Evolutionary conservation across 2,329 filamentous ascomycete species (phyloP).

Genomic region (Bipolaris zeicola): DNA sequence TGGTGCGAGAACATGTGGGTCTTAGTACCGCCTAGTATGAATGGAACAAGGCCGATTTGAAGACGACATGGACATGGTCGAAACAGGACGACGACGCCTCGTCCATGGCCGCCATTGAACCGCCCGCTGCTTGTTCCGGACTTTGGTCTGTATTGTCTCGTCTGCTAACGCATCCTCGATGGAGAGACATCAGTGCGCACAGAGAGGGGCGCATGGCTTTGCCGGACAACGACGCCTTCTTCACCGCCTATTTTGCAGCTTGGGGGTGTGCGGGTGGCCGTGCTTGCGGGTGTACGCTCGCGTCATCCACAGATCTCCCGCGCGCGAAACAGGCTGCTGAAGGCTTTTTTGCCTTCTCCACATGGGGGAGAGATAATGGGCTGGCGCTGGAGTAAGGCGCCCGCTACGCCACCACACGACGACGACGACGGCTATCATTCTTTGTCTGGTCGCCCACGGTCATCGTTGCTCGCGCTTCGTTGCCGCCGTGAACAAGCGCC

Average conservation of each 20-base stretch:
- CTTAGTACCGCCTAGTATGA: constrained; percentile 25
- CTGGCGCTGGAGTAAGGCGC: constrained; percentile 3
- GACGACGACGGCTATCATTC: background rate
- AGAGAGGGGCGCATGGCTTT: constrained; percentile 25
- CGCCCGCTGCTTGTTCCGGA: background rate
- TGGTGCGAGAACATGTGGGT: constrained; percentile 22
- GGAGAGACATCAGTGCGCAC: constrained; percentile 13
- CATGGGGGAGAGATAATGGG: background rate
- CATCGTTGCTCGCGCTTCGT: constrained; percentile 10
- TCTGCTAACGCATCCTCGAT: constrained; percentile 8
- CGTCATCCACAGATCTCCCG: constrained; percentile 32
- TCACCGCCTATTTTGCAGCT: constrained; percentile 33
- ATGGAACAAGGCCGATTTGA: constrained; percentile 40
- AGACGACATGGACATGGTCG: constrained; percentile 10
- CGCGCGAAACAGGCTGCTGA: constrained; percentile 26
- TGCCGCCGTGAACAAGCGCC: constrained; percentile 13
- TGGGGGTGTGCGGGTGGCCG: constrained; percentile 31
- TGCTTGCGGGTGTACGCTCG: constrained; percentile 24
- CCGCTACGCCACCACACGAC: background rate
- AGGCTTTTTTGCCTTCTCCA: constrained; percentile 8
- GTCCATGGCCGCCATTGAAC: background rate
- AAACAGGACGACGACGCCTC: constrained; percentile 2
- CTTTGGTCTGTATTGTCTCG: background rate
- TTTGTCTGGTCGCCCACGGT: background rate
- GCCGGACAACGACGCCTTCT: constrained; percentile 33